A percentile compares a stretch with the other conserved stretches of the same genome.
phyloP scores from a whole-genome alignment of 75 land plant genomes.

The Larix kaempferi region DNA sequence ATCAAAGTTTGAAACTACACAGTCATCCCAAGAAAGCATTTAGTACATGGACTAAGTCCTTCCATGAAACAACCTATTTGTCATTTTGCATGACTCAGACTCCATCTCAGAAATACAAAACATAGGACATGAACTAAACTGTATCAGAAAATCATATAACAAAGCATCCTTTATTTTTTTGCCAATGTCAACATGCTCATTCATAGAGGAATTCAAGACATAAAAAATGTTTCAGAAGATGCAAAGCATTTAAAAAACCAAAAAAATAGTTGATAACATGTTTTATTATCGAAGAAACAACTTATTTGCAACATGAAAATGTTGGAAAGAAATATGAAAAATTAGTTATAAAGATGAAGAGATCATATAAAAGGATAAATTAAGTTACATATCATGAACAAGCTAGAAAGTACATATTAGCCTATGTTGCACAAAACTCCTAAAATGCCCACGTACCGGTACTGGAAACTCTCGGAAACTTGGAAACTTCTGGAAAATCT shows the following conservation, averaged over 20 bases:
- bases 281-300: neutral
- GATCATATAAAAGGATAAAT: neutral
- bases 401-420: no score
- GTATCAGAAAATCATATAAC: neutral
- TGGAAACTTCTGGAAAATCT: no score
- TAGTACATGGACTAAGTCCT: slow-evolving; percentile 11
- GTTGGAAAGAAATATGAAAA: neutral
- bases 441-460: no score
- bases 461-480: no score
- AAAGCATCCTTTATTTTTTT: neutral
- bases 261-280: neutral
- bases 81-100: neutral
- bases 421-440: no score
- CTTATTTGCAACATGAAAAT: neutral
- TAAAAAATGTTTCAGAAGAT: neutral
- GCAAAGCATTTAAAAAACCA: neutral
- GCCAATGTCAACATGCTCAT: neutral
- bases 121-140: neutral
- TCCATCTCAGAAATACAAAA: neutral
- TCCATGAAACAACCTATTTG: neutral
- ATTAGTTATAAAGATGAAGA: neutral
- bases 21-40: neutral
- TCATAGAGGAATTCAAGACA: neutral
- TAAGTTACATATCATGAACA: neutral
- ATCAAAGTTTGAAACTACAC: slow-evolving; percentile 77